Conservation (phyloP, 805 yeast species). For the Citeromyces matritensis region DNA sequence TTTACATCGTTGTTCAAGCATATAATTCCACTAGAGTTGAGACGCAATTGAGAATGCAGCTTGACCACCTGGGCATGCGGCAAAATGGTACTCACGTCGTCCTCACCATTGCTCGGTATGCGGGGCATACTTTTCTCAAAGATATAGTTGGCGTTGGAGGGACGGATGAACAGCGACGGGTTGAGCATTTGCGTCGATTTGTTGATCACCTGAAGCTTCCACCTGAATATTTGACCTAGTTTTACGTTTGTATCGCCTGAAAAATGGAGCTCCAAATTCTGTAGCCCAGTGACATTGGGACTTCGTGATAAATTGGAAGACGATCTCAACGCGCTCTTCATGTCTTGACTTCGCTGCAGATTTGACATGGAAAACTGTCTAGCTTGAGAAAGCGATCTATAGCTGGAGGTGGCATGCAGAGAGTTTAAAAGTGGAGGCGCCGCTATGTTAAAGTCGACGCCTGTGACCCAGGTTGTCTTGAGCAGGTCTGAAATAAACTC, state of each 20-base stretch:
- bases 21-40: conserved; percentile 37
- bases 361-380: conserved; percentile 11
- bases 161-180: conserved; percentile 31
- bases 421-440: conserved; percentile 10
- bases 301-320: conserved; percentile 7
- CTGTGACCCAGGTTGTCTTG: conserved; percentile 1
- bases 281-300: conserved; percentile 8
- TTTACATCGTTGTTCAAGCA: conserved; percentile 52
- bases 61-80: conserved; percentile 11
- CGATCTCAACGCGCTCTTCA: conserved; percentile 4
- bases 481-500: conserved; percentile 2
- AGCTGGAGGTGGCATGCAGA: not conserved
- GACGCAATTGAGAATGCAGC: conserved; percentile 10
- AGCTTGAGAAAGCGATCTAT: not conserved
- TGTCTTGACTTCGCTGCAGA: conserved; percentile 16
- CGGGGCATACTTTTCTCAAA: conserved; percentile 20
- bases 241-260: conserved; percentile 46
- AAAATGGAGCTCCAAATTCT: conserved; percentile 34
- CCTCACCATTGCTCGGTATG: conserved; percentile 9
- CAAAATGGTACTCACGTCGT: conserved; percentile 14
- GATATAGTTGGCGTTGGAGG: conserved; percentile 13
- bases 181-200: conserved; percentile 33
- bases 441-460: conserved; percentile 12
- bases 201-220: conserved; percentile 58
- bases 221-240: conserved; percentile 43